Evolutionary conservation across 2,329 filamentous ascomycete species (phyloP), one percentile per base, ranked within the genome.

Genomic region (Penicillium sp.): DNA sequence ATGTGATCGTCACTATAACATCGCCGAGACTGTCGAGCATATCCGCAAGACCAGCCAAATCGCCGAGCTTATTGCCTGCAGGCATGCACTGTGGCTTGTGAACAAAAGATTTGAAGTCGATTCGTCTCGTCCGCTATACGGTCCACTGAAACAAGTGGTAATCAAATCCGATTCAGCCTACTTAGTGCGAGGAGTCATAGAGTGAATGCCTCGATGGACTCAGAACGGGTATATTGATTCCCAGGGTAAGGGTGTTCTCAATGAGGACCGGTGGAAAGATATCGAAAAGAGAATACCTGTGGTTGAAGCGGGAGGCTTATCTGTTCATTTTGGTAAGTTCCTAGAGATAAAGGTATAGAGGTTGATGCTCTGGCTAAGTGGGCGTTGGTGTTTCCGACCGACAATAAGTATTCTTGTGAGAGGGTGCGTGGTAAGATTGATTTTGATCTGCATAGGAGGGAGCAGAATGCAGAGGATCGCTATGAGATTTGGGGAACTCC

Each of bases 91-190:
- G 3, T 28, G 19, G 3, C 9, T 22, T 12, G 5, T 51, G 26
- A 26, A 35, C 15, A 33, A 22, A n/a, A 4, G 17, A 5, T 35
- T 33, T 19, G 49, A 35, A 24, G 30, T 33, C 3, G 3, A 17
- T 6, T 33, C 26, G 10, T 9, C 5, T 33, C 15, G 28, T 33
- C 28, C 17, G 2, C 49, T 51, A 12, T 51, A 22, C 10, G 28
- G 49, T 51, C 7, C 9, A 13, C 5, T n/a, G n/a, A n/a, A 28
- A 12, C 17, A n/a, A 3, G 49, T 51, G 28, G 49, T 35, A 13
- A 3, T 51, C 26, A 37, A 35, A 19, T 51, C 49, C 9, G 51
- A 54, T 15, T 42, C 51, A n/a, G 51, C 33, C 4, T 54, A 54
- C 22, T 17, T 42, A n/a, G n/a, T n/a, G n/a, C n/a, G n/a, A n/a